phyloP scores from a whole-genome alignment of 2,329 filamentous ascomycete species.

The Cercospora beticola region DNA sequence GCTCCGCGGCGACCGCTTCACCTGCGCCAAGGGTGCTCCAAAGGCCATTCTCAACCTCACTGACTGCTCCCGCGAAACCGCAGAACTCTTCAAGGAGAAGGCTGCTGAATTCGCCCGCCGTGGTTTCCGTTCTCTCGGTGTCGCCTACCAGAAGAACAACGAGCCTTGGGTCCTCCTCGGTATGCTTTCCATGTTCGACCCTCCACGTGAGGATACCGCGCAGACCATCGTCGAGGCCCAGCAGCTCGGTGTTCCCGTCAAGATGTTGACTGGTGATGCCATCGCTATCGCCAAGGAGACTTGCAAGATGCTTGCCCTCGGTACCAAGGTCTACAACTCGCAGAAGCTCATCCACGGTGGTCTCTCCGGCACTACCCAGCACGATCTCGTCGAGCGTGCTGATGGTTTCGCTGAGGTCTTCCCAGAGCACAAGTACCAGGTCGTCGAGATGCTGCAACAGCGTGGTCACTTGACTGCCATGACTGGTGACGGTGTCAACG shows the following conservation, averaged over 20 bases:
- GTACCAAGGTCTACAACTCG: conserved; percentile 79
- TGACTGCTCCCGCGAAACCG: conserved; percentile 64
- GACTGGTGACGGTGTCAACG: conserved; percentile 75
- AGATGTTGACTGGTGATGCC: conserved; percentile 80
- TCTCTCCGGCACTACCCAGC: conserved; percentile 69
- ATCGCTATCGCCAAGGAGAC: conserved; percentile 79
- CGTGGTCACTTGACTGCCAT: conserved; percentile 71
- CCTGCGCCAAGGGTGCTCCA: conserved; percentile 74
- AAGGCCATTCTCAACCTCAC: conserved; percentile 71
- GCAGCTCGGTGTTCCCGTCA: conserved; percentile 72
- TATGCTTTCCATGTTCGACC: conserved; percentile 78
- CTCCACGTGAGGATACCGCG: conserved; percentile 74
- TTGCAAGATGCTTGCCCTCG: conserved; percentile 77
- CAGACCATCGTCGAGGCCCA: conserved; percentile 76
- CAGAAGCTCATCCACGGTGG: conserved; percentile 75
- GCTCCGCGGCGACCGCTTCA: conserved; percentile 68
- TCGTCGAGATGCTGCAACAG: conserved; percentile 74
- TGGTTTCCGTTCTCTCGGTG: conserved; percentile 78
- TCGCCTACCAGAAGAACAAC: conserved; percentile 75
- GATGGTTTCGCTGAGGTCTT: conserved; percentile 74
- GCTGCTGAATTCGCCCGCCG: conserved; percentile 72
- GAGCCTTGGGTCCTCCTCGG: conserved; percentile 72
- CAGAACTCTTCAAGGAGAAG: conserved; percentile 68
- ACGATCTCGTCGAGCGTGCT: conserved; percentile 73
- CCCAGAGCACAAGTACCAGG: conserved; percentile 74